Evolutionary conservation across 176 grass and related monocot species (phyloP), one percentile per base, ranked within the genome.

Genomic region (Oryza rufipogon): DNA sequence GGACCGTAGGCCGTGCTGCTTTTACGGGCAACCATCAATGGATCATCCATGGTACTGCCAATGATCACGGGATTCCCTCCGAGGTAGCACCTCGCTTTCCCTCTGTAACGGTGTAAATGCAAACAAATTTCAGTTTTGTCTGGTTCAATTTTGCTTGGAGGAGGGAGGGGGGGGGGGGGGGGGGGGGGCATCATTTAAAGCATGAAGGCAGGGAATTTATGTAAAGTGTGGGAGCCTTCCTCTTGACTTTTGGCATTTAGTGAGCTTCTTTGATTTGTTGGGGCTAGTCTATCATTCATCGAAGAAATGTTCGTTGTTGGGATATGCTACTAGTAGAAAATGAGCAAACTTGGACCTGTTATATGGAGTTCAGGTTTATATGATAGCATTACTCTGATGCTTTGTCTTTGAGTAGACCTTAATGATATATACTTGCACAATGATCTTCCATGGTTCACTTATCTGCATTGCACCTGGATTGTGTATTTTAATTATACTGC

Each of bases 11-110:
- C 68, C 86, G 89, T 61, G 93, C 86, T 61, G 93, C 93, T 6
- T 90, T 87, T 79, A 90, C 83, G 54, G 93, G 90, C 81, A 87
- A 84, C 78, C 82, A 90, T 87, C 86, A 88, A 75, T 95, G 93
- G 93, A 95, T 95, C 74, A 72, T 88, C 81, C 71, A 79, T 30
- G 79, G 89, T 87, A 52, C 72, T 67, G 78, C 80, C 28, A 87
- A 83, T 74, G 77, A 80, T 88, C 82, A 88, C 70, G 86, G 88
- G 58, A 78, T 83, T 49, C 39, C 80, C 74, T 84, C 90, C 48
- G 81, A 95, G 90, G 93, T 95, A 90, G 73, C 56, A 46, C 28
- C 44, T 77, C 58, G 30, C 26, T 77, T 86, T 86, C 64, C 76
- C 84, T 49, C 28, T 80, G 30, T 36, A 75, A 67, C 44, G 81